Base-by-base conservation (phyloP, 805 yeast species). In the Brettanomyces naardenensis region DNA sequence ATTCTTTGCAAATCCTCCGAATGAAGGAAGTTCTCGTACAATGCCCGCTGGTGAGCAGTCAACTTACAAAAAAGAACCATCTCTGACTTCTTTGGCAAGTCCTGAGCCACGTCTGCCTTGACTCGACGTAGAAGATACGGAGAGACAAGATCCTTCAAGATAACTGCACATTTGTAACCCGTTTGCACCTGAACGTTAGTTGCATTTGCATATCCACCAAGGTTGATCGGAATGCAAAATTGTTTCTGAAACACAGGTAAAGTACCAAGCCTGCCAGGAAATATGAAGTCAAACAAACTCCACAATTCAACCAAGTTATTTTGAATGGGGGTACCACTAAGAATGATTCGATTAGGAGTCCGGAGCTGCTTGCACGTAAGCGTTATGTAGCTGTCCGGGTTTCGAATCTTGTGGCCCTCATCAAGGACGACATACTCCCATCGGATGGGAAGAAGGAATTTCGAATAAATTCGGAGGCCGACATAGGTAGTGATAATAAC, bases 191-290 rank as follows among this genome's bases (percentile, higher is more conserved):
- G 97, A 3, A 92, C 75, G 55, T 92, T 92, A 1, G 94, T 78
- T 0, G 98, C 97, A 63, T 90, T 92, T 1, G 98, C 95, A 61
- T 92, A 92, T 0, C 98, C 98, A n/a, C 98, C 98, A 55, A 85
- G 71, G 52, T 88, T 90, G 32, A 92, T 92, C 0, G 98, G 98
- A 5, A 80, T 68, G 3, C 95, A 82, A 57, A 92, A 92, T 56
- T 92, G 96, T 37, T 74, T 82, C 58, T 89, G 95, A 51, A 92
- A 92, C 0, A 92, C 90, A 0, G 98, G 98, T 19, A 92, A 64
- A 0, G 98, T 92, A 0, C 98, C 98, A 18, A 92, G 62, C 44
- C 95, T 66, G 0, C 98, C 98, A 0, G 98, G 98, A 52, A 82
- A 89, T 2, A 89, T 82, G 61, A 92, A 92, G 52, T 92, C 98